Evolutionary conservation across 495 filamentous ascomycete genomes (phyloP), one percentile per base, ranked within the genome.

Genomic region (Aspergillus indologenus): DNA sequence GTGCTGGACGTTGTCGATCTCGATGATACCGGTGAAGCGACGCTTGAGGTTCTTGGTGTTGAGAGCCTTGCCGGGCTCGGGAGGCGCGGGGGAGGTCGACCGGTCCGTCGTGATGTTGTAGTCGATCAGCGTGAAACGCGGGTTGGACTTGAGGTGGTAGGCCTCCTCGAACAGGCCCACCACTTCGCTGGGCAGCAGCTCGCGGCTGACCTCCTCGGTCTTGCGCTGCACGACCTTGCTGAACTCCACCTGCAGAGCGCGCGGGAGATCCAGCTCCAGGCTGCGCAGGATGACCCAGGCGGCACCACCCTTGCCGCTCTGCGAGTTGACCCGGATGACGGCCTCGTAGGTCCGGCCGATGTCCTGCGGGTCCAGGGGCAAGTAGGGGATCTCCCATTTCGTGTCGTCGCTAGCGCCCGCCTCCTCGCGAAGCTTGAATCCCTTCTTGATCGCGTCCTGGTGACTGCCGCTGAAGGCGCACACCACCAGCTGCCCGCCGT

Each of bases 401-500:
- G 84, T 82, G 21, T 92, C 83, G 55, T 85, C 77, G 7, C 73
- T 76, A 53, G 82, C 80, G 40, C 79, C 81, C 0, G 76, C 70
- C 29, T 80, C 71, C 68, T 92, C 80, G 47, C 93, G 86, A 22
- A 78, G 67, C 61, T 87, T 81, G 79, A 98, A 97, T 14, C 94
- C 93, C 78, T 98, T 98, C 78, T 96, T 96, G 76, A 98, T 97
- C 42, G 94, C 94, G 65, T 98, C 94, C 76, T 98, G 92, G 71
- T 97, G 93, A 24, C 89, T 91, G 46, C 92, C 91, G 66, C 87
- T 90, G 77, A 96, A 96, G 18, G 91, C 90, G 69, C 87, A 92
- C 44, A 91, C 88, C 45, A 96, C 93, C 58, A 96, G 80, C 66
- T 89, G 87, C 42, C 91, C 94, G 53, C 90, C 92, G 71, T 97